These are phyloP conservation scores for Fusarium mundagurra DNA, from an alignment of 2,329 filamentous ascomycete genomes.

Conservation along the genomic window DNA sequence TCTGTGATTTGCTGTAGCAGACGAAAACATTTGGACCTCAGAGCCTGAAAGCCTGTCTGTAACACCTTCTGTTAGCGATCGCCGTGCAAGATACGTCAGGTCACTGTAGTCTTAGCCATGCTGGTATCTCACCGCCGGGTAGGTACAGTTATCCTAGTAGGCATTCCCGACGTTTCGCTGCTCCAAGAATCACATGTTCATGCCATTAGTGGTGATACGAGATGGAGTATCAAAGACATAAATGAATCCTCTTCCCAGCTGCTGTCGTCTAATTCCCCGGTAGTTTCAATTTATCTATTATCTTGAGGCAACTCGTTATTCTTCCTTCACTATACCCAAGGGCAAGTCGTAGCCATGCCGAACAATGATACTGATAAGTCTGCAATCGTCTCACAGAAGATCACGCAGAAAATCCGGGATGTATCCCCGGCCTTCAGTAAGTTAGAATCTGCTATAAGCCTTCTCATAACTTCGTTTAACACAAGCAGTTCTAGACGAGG, in stretches of 20 bases:
- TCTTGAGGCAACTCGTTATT: not conserved
- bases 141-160: not conserved
- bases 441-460: too few relatives aligned
- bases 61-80: fast-evolving
- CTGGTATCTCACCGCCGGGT: not conserved
- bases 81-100: fast-evolving
- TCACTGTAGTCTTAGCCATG: fast-evolving
- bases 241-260: not conserved
- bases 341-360: not conserved
- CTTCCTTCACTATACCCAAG: not conserved
- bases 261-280: fast-evolving
- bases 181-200: not conserved
- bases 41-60: not conserved
- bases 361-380: not conserved
- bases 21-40: not conserved
- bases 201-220: fast-evolving
- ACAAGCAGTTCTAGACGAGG: not conserved
- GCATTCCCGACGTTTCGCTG: not conserved
- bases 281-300: not conserved
- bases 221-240: not conserved
- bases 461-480: not conserved
- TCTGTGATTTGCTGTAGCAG: not conserved
- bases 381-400: not conserved
- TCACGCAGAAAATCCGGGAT: not conserved
- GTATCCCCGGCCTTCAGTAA: not conserved